These are phyloP conservation scores for Alternaria conjuncta DNA, from an alignment of 2,329 filamentous ascomycete species.

Conservation along the genomic window DNA sequence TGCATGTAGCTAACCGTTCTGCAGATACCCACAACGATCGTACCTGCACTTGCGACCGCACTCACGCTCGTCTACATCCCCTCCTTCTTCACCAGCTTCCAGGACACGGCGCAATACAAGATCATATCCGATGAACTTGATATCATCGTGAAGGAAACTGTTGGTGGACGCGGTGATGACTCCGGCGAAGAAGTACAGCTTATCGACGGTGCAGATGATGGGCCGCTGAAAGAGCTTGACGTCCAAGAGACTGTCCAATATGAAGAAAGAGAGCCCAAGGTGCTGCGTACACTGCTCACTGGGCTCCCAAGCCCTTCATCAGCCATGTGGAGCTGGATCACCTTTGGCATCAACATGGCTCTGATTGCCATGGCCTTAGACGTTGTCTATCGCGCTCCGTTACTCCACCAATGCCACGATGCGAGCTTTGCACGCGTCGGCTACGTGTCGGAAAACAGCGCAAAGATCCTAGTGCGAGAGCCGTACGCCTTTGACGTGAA, in stretches of 20 bases:
- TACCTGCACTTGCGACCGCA: slow-evolving; percentile 61
- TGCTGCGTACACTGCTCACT: slow-evolving; percentile 71
- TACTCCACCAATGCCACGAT: slow-evolving; percentile 73
- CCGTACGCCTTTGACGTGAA: slow-evolving; percentile 73
- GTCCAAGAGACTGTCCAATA: slow-evolving; percentile 69
- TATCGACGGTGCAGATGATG: slow-evolving; percentile 50
- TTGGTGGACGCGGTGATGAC: slow-evolving; percentile 43
- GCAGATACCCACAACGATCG: slow-evolving; percentile 44
- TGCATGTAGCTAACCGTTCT: slow-evolving; percentile 13
- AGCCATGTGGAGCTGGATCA: slow-evolving; percentile 68
- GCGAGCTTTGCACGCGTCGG: slow-evolving; percentile 87
- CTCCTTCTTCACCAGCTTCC: slow-evolving; percentile 66
- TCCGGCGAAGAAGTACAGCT: slow-evolving; percentile 41
- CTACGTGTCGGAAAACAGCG: slow-evolving; percentile 80
- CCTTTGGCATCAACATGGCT: slow-evolving; percentile 73
- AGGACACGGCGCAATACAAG: slow-evolving; percentile 63
- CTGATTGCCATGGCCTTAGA: slow-evolving; percentile 76
- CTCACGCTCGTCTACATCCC: slow-evolving; percentile 71
- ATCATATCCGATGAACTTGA: slow-evolving; percentile 66
- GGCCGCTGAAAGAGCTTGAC: slow-evolving; percentile 56
- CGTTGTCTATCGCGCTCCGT: slow-evolving; percentile 74
- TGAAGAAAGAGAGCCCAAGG: slow-evolving; percentile 62
- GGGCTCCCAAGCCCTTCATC: slow-evolving; percentile 79
- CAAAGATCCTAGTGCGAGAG: slow-evolving; percentile 83
- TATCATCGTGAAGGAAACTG: slow-evolving; percentile 51